Evolutionary conservation across 441 rosid species (phyloP).

Genomic region (Syzygium syzygioides): DNA sequence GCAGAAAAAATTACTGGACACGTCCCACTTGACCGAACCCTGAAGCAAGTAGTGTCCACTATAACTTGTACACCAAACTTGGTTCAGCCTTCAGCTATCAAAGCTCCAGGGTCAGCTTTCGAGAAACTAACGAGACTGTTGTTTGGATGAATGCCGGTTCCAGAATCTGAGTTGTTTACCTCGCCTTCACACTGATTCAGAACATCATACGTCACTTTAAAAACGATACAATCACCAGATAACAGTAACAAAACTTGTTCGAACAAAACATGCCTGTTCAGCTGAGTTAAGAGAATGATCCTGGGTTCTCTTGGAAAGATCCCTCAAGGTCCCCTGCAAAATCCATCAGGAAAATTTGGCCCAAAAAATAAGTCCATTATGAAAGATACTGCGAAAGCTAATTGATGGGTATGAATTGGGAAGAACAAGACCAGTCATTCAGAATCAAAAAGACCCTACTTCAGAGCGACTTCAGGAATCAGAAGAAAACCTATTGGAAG

Average conservation of each 20-base stretch:
- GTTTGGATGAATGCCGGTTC: slow-evolving; percentile 30
- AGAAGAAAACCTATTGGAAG: background rate
- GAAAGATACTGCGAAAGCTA: background rate
- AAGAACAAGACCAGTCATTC: background rate
- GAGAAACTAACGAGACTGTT: slow-evolving; percentile 31
- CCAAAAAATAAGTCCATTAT: background rate
- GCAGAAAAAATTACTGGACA: slow-evolving; percentile 18
- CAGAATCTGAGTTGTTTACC: slow-evolving; percentile 37
- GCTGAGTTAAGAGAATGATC: slow-evolving; percentile 35
- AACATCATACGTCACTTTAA: background rate
- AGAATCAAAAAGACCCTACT: background rate
- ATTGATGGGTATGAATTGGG: background rate
- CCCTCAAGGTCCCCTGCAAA: slow-evolving; percentile 65
- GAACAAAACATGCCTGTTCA: slow-evolving; percentile 34
- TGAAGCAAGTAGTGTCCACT: background rate
- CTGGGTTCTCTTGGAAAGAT: slow-evolving; percentile 51
- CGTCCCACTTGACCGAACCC: slow-evolving; percentile 14
- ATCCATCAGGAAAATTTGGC: background rate
- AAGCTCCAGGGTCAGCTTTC: slow-evolving; percentile 33
- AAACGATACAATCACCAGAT: background rate
- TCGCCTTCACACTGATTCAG: slow-evolving; percentile 43
- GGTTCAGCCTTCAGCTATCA: slow-evolving; percentile 23
- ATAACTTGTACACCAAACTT: background rate
- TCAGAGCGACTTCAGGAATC: background rate
- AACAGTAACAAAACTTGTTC: background rate